These are phyloP conservation scores for Wickerhamomyces kurtzmanii DNA, from an alignment of 805 yeast species.

Conservation along the genomic window DNA sequence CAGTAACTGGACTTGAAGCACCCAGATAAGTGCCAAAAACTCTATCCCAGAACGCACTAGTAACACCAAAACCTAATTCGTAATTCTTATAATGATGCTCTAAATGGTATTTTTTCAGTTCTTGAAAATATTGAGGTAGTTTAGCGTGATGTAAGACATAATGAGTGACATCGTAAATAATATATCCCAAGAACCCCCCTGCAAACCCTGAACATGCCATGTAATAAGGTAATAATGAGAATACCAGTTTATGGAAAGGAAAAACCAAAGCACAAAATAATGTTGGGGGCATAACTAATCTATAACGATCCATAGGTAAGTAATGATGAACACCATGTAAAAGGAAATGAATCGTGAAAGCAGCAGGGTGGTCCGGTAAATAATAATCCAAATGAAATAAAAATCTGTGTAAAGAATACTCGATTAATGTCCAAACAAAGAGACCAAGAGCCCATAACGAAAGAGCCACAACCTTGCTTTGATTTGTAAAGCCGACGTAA, in stretches of 20 bases:
- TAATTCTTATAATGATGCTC: constrained; percentile 98
- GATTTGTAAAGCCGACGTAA: constrained; percentile 43
- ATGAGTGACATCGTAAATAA: constrained; percentile 88
- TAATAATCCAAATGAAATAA: constrained; percentile 85
- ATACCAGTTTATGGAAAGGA: constrained; percentile 79
- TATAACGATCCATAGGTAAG: constrained; percentile 89
- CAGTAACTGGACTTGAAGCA: no score
- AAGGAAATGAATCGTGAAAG: constrained; percentile 77
- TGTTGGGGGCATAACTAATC: constrained; percentile 96
- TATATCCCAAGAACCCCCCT: constrained; percentile 93
- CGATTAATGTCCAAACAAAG: constrained; percentile 88
- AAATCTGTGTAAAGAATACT: constrained; percentile 82
- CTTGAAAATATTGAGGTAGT: constrained; percentile 70
- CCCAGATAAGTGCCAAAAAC: constrained; percentile 78
- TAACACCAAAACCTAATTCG: constrained; percentile 95
- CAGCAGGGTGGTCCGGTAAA: constrained; percentile 71
- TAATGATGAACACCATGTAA: constrained; percentile 96
- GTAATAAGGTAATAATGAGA: constrained; percentile 66
- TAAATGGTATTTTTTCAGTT: constrained; percentile 80
- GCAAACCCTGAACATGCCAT: constrained; percentile 89
- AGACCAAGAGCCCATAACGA: constrained; percentile 71
- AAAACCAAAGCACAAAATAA: constrained; percentile 59
- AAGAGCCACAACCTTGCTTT: constrained; percentile 33
- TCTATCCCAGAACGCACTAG: constrained; percentile 87
- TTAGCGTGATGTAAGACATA: constrained; percentile 84